Conservation (phyloP, 139 green algal genomes). For the Yamagishiella unicocca region DNA sequence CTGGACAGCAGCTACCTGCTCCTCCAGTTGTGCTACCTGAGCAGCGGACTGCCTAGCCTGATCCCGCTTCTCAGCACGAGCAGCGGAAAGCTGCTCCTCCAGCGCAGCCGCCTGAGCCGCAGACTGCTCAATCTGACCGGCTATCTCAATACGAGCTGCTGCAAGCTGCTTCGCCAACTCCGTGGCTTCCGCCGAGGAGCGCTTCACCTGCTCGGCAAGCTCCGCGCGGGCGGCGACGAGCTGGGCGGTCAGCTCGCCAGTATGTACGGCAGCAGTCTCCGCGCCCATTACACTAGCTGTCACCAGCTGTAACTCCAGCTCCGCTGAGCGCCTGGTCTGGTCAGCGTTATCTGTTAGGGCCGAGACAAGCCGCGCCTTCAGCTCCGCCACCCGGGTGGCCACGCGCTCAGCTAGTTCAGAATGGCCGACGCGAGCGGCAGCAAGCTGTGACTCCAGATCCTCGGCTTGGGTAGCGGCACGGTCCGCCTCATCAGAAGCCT, state of each 20-base stretch:
- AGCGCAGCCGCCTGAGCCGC: not conserved
- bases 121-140: not conserved
- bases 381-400: not conserved
- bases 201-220: not conserved
- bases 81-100: not conserved
- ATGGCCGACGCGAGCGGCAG: not conserved
- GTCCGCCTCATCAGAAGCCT: not conserved
- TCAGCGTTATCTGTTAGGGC: not conserved
- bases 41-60: not conserved
- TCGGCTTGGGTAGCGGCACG: not conserved
- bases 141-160: not conserved
- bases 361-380: not conserved
- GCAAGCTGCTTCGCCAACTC: constrained; percentile 15
- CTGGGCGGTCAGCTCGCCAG: not conserved
- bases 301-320: not conserved
- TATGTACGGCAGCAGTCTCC: not conserved
- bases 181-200: not conserved
- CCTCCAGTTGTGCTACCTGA: not conserved
- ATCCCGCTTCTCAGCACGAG: not conserved
- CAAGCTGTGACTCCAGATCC: not conserved
- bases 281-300: not conserved
- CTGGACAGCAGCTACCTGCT: not conserved
- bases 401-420: not conserved
- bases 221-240: not conserved
- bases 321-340: not conserved